These are phyloP conservation scores for Stephanocyclus meneghinianus DNA, from an alignment of 352 stramenopile genomes.

Conservation along the genomic window DNA sequence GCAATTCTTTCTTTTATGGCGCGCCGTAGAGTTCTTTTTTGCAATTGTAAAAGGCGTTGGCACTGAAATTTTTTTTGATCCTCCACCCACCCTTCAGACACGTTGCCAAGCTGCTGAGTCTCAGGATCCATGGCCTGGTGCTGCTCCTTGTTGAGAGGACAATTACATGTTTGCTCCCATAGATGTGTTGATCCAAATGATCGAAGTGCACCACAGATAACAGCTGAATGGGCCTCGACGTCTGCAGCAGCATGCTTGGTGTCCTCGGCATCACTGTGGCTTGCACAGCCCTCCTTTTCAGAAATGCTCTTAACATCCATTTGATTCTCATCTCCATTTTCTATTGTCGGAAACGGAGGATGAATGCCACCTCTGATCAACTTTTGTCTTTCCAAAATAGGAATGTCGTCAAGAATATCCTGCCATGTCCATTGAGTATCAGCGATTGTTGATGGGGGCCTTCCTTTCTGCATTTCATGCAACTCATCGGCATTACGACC, in stretches of 20 bases:
- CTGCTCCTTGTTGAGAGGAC: background rate
- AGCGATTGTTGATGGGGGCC: slow-evolving; percentile 24
- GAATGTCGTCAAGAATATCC: slow-evolving; percentile 22
- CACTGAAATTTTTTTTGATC: slow-evolving; percentile 12
- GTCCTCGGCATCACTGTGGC: background rate
- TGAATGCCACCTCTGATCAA: slow-evolving; percentile 28
- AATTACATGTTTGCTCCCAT: slow-evolving; percentile 38
- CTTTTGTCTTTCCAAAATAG: slow-evolving; percentile 15
- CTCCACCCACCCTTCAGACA: background rate
- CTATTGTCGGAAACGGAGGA: slow-evolving; percentile 27
- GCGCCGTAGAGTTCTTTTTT: slow-evolving; percentile 16
- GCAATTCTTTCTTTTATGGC: slow-evolving; percentile 28
- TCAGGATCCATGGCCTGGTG: background rate
- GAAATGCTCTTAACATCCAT: background rate
- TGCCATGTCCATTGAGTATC: slow-evolving; percentile 8
- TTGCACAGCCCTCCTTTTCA: background rate
- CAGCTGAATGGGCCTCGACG: background rate
- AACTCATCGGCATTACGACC: background rate
- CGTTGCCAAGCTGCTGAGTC: background rate
- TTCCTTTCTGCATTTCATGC: background rate
- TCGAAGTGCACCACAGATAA: slow-evolving; percentile 34
- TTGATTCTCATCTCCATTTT: slow-evolving; percentile 6
- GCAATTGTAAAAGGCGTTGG: background rate
- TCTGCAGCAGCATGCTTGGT: background rate
- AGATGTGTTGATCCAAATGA: slow-evolving; percentile 32